Evolutionary conservation across 176 grass and related monocot genomes (phyloP).

Genomic region (Bonia amplexicaulis): DNA sequence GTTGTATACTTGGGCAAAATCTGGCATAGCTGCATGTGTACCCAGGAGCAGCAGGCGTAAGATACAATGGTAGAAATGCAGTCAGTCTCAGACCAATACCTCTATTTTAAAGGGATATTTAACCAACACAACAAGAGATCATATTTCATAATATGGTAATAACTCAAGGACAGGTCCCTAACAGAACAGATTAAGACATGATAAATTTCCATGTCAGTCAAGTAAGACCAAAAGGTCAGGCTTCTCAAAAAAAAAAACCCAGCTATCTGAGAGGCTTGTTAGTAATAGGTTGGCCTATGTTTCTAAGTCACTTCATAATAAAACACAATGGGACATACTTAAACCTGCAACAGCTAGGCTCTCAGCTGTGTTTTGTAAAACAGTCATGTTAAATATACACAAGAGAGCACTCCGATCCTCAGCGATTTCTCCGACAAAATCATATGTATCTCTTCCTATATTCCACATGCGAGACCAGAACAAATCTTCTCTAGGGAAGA

Average conservation of each 20-base stretch:
- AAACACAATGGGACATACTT: not conserved
- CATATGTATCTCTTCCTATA: not conserved
- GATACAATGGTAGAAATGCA: slow-evolving; percentile 5
- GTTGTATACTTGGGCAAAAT: slow-evolving; percentile 87
- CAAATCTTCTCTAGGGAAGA: not conserved
- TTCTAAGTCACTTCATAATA: not conserved
- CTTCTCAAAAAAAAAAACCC: not conserved
- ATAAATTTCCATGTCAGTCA: not conserved
- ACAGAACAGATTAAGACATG: not conserved
- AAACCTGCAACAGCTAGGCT: not conserved
- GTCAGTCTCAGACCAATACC: not conserved
- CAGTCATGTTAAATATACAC: not conserved
- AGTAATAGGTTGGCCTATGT: not conserved
- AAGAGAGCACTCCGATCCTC: not conserved
- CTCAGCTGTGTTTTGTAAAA: not conserved
- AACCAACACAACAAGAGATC: not conserved
- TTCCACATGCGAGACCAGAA: not conserved
- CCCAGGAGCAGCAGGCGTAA: slow-evolving; percentile 21
- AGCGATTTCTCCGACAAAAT: not conserved
- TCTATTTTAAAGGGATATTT: not conserved
- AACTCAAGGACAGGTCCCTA: not conserved
- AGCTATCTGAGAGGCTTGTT: not conserved
- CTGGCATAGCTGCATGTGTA: slow-evolving; percentile 64
- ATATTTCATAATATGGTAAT: not conserved
- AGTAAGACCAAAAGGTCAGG: not conserved